Base-by-base conservation (phyloP, 2,329 filamentous ascomycete genomes). In the Clonostachys chloroleuca region DNA sequence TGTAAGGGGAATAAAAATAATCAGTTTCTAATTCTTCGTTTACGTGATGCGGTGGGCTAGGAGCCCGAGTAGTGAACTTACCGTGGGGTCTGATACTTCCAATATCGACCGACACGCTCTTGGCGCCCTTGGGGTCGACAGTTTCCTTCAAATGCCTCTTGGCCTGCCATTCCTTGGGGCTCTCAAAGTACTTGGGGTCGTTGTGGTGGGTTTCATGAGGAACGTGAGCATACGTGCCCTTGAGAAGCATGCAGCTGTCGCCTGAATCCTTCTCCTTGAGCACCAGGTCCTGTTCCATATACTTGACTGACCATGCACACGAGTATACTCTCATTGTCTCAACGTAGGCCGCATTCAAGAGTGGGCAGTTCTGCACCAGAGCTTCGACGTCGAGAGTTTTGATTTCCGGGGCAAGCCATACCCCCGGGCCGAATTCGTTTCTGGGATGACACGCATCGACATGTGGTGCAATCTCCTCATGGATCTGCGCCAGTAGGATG, bases 311-410 rank as follows among this genome's bases (percentile, higher is more conserved):
- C 61, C 64, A 66, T 4, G 57, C 53, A 13, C 60, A 59, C 14
- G 66, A 62, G 30, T 73, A 70, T 0, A 71, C 44, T 12, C 70
- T 57, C 42, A 72, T 42, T 0, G 68, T 70, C 50, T 74, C 70
- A 6, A 69, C 51, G 40, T 70, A 69, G 3, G 64, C 58, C 1
- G 66, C 66, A 43, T 68, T 63, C 12, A 73, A 61, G 6, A 66
- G 51, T 5, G 67, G 67, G 44, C 68, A 70, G 10, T 60, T 59
- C 6, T 53, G 54, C 17, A 69, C 42, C 4, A 72, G 49, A 0
- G 59, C 63, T 1, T 71, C 57, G 16, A 70, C 18, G 46, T 72
- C 66, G 7, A 71, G 50, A 9, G 50, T 57, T 40, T 64, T 58
- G 18, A 70, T 49, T 40, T 55, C 50, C 16, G 66, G 57, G 6